Base-by-base conservation (phyloP, 345 rosid species). In the Moricandia arvensis region DNA sequence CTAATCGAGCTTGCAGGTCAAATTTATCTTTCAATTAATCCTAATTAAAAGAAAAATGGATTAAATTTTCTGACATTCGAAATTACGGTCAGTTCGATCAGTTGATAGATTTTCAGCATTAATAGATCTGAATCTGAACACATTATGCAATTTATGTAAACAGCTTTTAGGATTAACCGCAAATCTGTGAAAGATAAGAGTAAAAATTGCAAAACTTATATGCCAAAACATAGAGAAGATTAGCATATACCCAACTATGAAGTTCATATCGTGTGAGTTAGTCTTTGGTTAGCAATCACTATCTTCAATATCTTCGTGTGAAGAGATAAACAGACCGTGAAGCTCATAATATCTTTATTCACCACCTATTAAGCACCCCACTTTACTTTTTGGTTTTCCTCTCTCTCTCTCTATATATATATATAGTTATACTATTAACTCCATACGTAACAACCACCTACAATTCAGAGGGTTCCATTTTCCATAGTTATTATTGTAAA, bases 291-390 rank as follows among this genome's bases (percentile, higher is more conserved):
- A 61, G 31, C 7, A 49, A 33, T 15, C 76, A 58, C 59, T 18
- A 53, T 11, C 29, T 47, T 15, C 76, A 58, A 47, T 18, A 53
- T 11, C 29, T 47, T 49, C 34, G 12, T 51, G 11, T 58, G 17
- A 4, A 67, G 34, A 76, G 69, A 80, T 61, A 45, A 24, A 59
- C 31, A 74, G 59, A 41, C 58, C 58, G 59, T 74, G 72, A 74
- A 65, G 58, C 66, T 31, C 38, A n/a, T n/a, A 37, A 49, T 15
- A 24, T 17, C 75, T 30, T 72, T 51, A 61, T 53, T 60, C 5
- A 66, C 61, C 69, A 80, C 82, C 84, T 62, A 27, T 58, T 0
- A 8, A 80, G 66, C 74, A 69, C 77, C 77, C 66, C 70, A 75
- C 73, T 49, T 63, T 31, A 33, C 17, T 3, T 30, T 3, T 68